Evolutionary conservation across 2,329 filamentous ascomycete species (phyloP), one percentile per base, ranked within the genome.

Genomic region (Aspergillus aculeatus): DNA sequence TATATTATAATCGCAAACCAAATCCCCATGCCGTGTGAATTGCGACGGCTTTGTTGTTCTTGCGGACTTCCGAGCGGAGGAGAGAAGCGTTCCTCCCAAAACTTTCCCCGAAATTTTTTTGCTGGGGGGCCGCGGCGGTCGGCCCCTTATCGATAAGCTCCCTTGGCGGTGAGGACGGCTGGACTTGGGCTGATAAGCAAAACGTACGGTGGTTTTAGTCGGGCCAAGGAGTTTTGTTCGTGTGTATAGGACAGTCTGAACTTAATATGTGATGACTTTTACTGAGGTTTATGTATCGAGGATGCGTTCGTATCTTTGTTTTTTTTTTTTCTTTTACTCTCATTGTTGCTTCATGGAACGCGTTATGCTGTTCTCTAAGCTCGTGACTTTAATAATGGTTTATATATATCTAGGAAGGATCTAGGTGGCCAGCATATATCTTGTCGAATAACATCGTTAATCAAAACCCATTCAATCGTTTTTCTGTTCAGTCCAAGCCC

Each of bases 401-500:
- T 35, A 35, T 35, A 35, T 35, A 12, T 16, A 16, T 35, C 32
- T 35, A 35, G 14, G 12, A 19, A 19, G n/a, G 31, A 26, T 35
- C 19, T 53, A 23, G n/a, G 23, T 14, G 26, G 23, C 21, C 44
- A 9, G 9, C 9, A 5, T 35, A 41, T 44, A 5, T n/a, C 29
- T 14, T 35, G n/a, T 47, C 26, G 24, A 44, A 9, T 24, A 7
- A 24, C 14, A 44, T 31, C 3, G 10, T 24, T 14, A 31, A n/a
- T 23, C 29, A 52, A 35, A 32, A 12, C 16, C 26, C 14, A 9
- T 31, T 47, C 23, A 23, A 29, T 26, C 24, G 5, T 38, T 48
- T 23, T 9, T 47, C 19, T 68, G 60, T 57, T 68, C 57, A 69
- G 35, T 50, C 68, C 59, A 82, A 72, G 2, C 81, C 82, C 77